A percentile compares a stretch with the other conserved stretches of the same genome.
These are phyloP conservation scores for Aechmea fasciata DNA, from an alignment of 176 grass and related monocot genomes.

Conservation along the genomic window DNA sequence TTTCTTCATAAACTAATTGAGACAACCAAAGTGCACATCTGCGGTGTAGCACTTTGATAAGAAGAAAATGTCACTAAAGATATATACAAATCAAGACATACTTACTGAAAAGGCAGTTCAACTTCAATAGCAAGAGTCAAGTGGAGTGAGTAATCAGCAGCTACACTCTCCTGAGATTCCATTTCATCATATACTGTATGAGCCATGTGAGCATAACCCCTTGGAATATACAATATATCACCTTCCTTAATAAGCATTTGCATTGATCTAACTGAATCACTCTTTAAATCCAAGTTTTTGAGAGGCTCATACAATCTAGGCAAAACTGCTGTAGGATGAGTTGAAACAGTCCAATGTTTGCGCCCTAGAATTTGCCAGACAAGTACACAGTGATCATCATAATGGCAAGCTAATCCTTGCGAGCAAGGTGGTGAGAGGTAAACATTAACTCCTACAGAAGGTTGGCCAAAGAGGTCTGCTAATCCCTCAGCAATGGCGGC, in stretches of 20 bases:
- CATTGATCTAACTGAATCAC: constrained; percentile 17
- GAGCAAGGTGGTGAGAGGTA: constrained; percentile 70
- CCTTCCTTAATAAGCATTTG: constrained; percentile 53
- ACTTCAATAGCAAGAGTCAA: constrained; percentile 89
- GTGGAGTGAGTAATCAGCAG: constrained; percentile 47
- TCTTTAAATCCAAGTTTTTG: constrained; percentile 29
- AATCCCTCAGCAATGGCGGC: constrained; percentile 45
- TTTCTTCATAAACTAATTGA: no score
- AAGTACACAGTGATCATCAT: constrained; percentile 90
- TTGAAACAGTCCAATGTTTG: constrained; percentile 62
- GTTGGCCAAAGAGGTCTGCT: constrained; percentile 74
- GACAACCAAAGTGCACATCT: neutral
- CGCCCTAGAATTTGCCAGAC: constrained; percentile 65
- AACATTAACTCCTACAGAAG: constrained; percentile 75
- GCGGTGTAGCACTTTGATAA: neutral
- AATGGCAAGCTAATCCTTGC: constrained; percentile 65
- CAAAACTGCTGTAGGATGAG: constrained; percentile 35
- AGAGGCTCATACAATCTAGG: constrained; percentile 80
- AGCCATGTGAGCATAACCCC: constrained; percentile 79
- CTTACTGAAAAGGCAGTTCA: constrained; percentile 84
- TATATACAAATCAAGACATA: constrained; percentile 1
- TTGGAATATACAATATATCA: constrained; percentile 77
- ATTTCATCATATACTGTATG: constrained; percentile 22
- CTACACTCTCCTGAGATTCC: constrained; percentile 11
- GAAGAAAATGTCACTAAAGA: neutral